phyloP scores from a whole-genome alignment of 2,329 filamentous ascomycete species.

The Lithohypha guttulata region DNA sequence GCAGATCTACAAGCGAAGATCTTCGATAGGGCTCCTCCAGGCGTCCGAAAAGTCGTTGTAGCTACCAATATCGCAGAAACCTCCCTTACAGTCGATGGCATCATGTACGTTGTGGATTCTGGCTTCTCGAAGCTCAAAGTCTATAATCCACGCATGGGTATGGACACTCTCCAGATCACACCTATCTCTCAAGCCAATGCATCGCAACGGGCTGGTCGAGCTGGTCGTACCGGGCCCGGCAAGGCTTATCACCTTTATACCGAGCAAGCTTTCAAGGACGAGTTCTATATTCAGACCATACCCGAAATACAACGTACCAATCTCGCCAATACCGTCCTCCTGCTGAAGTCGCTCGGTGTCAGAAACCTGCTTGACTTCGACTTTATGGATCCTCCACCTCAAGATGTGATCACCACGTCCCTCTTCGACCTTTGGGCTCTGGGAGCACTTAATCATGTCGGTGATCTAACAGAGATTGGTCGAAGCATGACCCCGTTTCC shows the following conservation, averaged over 20 bases:
- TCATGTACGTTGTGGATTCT: conserved; percentile 96
- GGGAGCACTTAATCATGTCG: conserved; percentile 85
- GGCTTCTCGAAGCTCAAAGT: conserved; percentile 97
- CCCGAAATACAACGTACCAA: conserved; percentile 96
- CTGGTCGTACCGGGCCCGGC: conserved; percentile 85
- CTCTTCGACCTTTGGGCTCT: conserved; percentile 96
- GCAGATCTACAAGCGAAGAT: conserved; percentile 96
- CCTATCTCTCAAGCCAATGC: conserved; percentile 96
- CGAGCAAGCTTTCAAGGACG: conserved; percentile 87
- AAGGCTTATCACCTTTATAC: conserved; percentile 93
- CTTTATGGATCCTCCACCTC: conserved; percentile 95
- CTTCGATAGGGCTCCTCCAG: conserved; percentile 80
- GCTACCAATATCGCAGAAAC: conserved; percentile 98
- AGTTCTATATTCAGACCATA: conserved; percentile 92
- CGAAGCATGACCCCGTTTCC: conserved; percentile 94
- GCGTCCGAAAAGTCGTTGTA: conserved; percentile 93
- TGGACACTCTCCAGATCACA: conserved; percentile 97
- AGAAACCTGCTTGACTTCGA: conserved; percentile 89
- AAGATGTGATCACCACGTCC: conserved; percentile 94
- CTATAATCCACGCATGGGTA: conserved; percentile 97
- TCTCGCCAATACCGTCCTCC: conserved; percentile 69
- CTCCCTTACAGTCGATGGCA: conserved; percentile 93
- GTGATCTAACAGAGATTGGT: conserved; percentile 77
- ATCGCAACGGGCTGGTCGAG: conserved; percentile 83
- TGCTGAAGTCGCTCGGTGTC: conserved; percentile 82